Percentiles rank a stretch among this genome's conserved stretches.
Conservation (phyloP, 768 basidiomycete genomes). For the Strobilomyces confusus region DNA sequence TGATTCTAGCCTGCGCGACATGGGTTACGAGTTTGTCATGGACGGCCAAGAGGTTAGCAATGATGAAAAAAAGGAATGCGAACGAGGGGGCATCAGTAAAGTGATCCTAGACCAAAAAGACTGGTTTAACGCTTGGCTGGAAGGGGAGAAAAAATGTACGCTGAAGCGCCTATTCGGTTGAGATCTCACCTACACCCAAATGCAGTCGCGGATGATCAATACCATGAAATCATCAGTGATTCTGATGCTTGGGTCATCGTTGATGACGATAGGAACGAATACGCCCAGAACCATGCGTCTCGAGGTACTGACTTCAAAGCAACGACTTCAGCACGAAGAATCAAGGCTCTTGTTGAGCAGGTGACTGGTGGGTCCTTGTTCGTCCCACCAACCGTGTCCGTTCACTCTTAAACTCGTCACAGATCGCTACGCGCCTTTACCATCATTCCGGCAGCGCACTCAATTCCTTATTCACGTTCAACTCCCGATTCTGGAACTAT, state of each 20-base stretch:
- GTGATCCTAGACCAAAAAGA: conserved; percentile 77
- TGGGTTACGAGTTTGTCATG: conserved; percentile 57
- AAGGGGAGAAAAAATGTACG: conserved; percentile 86
- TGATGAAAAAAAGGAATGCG: conserved; percentile 21
- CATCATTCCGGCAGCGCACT: conserved; percentile 68
- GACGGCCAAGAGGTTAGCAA: conserved; percentile 15
- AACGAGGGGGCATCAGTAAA: conserved; percentile 78
- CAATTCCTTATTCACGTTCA: conserved; percentile 85
- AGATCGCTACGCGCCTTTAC: conserved; percentile 93
- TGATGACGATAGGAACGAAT: conserved; percentile 55
- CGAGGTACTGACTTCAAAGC: conserved; percentile 48
- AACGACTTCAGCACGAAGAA: conserved; percentile 78
- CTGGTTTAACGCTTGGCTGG: conserved; percentile 91
- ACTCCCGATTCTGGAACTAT: conserved; percentile 76
- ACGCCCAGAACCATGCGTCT: conserved; percentile 23
- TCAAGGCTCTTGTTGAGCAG: conserved; percentile 86
- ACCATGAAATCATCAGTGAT: conserved; percentile 75
- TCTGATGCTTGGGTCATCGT: conserved; percentile 83
- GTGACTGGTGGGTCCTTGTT: conserved; percentile 63
- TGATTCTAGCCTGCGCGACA: conserved; percentile 71
- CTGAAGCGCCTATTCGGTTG: conserved; percentile 1
- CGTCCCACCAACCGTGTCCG: not conserved
- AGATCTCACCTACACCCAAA: not conserved
- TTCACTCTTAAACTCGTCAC: not conserved
- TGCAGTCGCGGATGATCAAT: conserved; percentile 84